Percentiles rank a stretch among this genome's conserved stretches.
phyloP scores from a whole-genome alignment of 2,329 filamentous ascomycete genomes.

The Diaporthe velutina region DNA sequence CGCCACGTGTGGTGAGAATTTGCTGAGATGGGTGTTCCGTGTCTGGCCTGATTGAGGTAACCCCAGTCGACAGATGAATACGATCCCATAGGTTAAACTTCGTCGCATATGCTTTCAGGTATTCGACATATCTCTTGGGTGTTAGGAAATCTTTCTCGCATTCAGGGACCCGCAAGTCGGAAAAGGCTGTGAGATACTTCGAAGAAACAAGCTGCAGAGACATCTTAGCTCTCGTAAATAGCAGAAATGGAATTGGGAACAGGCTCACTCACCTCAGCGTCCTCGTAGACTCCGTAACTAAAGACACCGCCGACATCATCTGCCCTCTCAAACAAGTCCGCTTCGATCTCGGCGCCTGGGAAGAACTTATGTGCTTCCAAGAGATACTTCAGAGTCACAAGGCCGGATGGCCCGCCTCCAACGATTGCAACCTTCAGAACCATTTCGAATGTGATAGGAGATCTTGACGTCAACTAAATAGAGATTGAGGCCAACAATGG shows the following conservation, averaged over 20 bases:
- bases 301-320: slow-evolving; percentile 57
- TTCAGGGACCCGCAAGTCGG: slow-evolving; percentile 54
- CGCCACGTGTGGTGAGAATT: background rate
- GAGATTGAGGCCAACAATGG: background rate
- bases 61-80: slow-evolving; percentile 49
- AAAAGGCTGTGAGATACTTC: slow-evolving; percentile 60
- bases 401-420: slow-evolving; percentile 53
- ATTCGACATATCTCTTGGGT: slow-evolving; percentile 49
- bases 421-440: slow-evolving; percentile 50
- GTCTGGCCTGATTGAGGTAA: slow-evolving; percentile 41
- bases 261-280: slow-evolving; percentile 55
- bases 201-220: slow-evolving; percentile 54
- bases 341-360: slow-evolving; percentile 53
- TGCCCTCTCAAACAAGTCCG: slow-evolving; percentile 56
- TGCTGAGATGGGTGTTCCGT: background rate
- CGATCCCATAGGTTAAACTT: slow-evolving; percentile 50
- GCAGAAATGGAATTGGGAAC: background rate
- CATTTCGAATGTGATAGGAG: background rate
- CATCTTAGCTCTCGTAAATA: background rate
- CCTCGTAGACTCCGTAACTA: slow-evolving; percentile 57
- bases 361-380: slow-evolving; percentile 48
- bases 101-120: slow-evolving; percentile 52
- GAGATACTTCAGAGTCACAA: slow-evolving; percentile 55
- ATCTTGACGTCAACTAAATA: background rate
- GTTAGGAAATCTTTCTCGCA: slow-evolving; percentile 53